phyloP scores from a whole-genome alignment of 805 yeast species.

The Hanseniaspora jakobsenii region DNA sequence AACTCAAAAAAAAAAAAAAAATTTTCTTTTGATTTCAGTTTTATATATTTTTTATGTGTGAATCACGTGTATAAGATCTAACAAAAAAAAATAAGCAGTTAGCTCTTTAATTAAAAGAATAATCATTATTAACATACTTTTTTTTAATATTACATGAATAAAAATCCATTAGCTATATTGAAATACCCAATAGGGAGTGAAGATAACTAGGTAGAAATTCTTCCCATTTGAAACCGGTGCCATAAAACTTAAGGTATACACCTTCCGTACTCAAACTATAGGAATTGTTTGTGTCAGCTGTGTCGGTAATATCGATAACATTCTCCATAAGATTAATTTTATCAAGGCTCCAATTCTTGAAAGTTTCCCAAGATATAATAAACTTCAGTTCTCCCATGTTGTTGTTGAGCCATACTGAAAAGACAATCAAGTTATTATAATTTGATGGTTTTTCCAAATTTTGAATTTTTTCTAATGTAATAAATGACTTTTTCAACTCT shows the following conservation, averaged over 20 bases:
- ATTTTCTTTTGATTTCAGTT: neutral
- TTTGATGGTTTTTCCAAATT: too few relatives aligned
- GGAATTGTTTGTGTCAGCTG: neutral
- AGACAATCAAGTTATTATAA: neutral
- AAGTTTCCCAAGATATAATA: neutral
- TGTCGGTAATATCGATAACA: neutral
- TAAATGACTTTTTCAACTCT: too few relatives aligned
- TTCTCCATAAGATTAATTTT: neutral
- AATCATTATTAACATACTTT: too few relatives aligned
- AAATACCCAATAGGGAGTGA: neutral
- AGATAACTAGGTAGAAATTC: neutral
- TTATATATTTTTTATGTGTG: too few relatives aligned
- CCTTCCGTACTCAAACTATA: neutral
- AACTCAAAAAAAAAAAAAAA: neutral
- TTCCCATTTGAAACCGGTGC: neutral
- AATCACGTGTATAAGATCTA: neutral
- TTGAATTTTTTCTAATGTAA: too few relatives aligned
- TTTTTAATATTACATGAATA: too few relatives aligned
- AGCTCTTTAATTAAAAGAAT: too few relatives aligned
- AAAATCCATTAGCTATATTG: neutral
- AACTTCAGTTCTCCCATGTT: neutral
- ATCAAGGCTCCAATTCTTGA: neutral
- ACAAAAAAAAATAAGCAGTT: too few relatives aligned
- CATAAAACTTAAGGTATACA: neutral
- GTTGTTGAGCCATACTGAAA: neutral